These are phyloP conservation scores for Macroventuria anomochaeta DNA, from an alignment of 2,329 filamentous ascomycete genomes.

Conservation along the genomic window DNA sequence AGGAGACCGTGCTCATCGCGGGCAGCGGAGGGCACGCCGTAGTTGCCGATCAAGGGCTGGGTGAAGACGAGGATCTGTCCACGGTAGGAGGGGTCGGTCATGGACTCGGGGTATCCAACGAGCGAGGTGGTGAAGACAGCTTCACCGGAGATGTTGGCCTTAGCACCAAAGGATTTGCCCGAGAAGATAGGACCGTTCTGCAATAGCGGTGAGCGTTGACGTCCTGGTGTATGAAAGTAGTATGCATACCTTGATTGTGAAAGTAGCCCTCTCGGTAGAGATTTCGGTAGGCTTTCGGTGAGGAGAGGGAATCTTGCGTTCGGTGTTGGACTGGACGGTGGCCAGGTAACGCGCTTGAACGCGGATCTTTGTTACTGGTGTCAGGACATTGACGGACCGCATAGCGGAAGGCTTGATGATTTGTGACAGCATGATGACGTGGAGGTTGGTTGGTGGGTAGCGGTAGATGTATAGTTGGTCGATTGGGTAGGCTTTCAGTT, in stretches of 20 bases:
- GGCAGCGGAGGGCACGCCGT: slow-evolving; percentile 86
- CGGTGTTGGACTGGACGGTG: slow-evolving; percentile 72
- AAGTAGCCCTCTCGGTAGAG: slow-evolving; percentile 80
- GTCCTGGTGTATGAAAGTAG: background rate
- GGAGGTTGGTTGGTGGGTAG: slow-evolving; percentile 27
- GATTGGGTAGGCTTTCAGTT: slow-evolving; percentile 57
- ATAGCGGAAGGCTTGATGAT: slow-evolving; percentile 60
- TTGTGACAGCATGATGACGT: slow-evolving; percentile 61
- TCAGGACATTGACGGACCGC: slow-evolving; percentile 51
- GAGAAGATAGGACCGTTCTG: slow-evolving; percentile 94
- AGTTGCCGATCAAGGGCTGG: slow-evolving; percentile 97
- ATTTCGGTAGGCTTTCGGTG: slow-evolving; percentile 69
- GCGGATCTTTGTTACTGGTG: slow-evolving; percentile 55
- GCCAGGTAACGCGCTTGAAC: slow-evolving; percentile 63
- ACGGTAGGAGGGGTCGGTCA: slow-evolving; percentile 73
- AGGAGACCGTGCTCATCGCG: slow-evolving; percentile 89
- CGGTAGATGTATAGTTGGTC: slow-evolving; percentile 12
- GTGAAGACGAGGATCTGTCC: slow-evolving; percentile 98
- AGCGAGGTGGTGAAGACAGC: slow-evolving; percentile 98
- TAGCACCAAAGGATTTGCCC: slow-evolving; percentile 95
- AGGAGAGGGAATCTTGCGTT: slow-evolving; percentile 69
- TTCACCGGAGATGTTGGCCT: slow-evolving; percentile 95
- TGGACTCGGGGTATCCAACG: slow-evolving; percentile 94
- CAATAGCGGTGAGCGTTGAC: slow-evolving; percentile 44
- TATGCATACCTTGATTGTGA: slow-evolving; percentile 84